Base-by-base conservation (phyloP, 805 yeast genomes). In the Candida sakaeoensis region DNA sequence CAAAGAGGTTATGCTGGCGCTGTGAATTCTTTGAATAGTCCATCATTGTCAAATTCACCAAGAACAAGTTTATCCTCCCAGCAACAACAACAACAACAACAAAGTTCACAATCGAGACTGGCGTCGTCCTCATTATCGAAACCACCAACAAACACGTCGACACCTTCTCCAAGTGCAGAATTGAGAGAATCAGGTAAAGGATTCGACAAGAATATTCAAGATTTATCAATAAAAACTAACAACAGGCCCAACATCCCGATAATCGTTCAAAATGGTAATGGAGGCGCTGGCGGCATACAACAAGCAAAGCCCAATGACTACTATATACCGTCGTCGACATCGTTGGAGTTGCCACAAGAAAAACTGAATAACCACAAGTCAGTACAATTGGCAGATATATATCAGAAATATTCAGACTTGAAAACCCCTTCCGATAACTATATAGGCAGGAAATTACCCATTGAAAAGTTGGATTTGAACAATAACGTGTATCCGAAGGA, bases 1-100 rank as follows among this genome's bases (percentile, higher is more conserved):
- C 57, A 72, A 12, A 72, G 80, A 40, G 86, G 86, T 10, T 53
- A 80, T 15, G 68, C 68, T 3, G 85, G 85, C 24, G 85, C 85
- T 0, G 53, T 80, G 2, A 66, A 58, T 35, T 73, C 82, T 1
- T 75, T 81, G 32, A 72, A 65, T 39, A 60, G 65, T 43, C 69
- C 70, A 0, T 16, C 13, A 25, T 38, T 32, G 13, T 13, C 28
- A 4, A 23, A 41, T 18, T 39, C 51, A 25, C 50, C 54, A 18
- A 23, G 36, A n/a, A 31, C 31, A 22, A 38, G 43, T 9, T 22
- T 36, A 13, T n/a, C 26, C 12, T 32, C 39, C 7, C n/a, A 18
- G 14, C 21, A 28, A 5, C 9, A 23, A 4, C 22, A 14, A 22
- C 30, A n/a, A n/a, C n/a, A 18, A 18, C 21, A 28, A 5, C 9